These are phyloP conservation scores for Myxozyma geophila DNA, from an alignment of 805 yeast genomes.

Conservation along the genomic window DNA sequence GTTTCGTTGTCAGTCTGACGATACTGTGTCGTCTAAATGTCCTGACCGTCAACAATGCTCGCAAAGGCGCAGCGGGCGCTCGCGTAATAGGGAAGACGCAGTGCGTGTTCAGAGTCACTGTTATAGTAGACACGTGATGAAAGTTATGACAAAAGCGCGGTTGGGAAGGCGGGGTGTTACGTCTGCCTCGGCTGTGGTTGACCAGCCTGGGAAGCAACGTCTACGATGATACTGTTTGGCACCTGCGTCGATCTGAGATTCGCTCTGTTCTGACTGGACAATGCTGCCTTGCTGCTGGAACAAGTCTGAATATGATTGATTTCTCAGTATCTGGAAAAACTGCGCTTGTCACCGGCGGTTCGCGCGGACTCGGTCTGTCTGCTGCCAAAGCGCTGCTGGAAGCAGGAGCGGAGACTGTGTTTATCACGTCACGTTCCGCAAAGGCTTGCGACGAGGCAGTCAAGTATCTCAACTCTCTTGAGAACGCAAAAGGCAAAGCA, in stretches of 20 bases:
- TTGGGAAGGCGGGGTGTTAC: not conserved
- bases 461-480: conserved; percentile 44
- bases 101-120: not conserved
- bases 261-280: not conserved
- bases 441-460: conserved; percentile 65
- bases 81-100: not conserved
- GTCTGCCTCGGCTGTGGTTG: conserved; percentile 1
- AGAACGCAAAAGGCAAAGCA: conserved; percentile 43
- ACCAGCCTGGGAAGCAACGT: too few species aligned
- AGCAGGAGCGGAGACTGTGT: conserved; percentile 65
- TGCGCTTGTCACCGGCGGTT: conserved; percentile 40
- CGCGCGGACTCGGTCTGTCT: conserved; percentile 72
- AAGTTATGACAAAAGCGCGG: not conserved
- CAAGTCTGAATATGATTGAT: conserved; percentile 4
- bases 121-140: not conserved
- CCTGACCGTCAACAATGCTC: not conserved
- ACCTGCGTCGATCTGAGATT: not conserved
- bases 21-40: not conserved
- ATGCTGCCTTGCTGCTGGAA: not conserved
- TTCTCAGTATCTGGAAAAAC: conserved; percentile 25
- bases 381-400: conserved; percentile 67
- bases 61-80: not conserved
- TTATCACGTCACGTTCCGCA: conserved; percentile 66
- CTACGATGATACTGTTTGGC: not conserved
- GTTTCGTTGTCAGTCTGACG: not conserved